Evolutionary conservation across 768 basidiomycete species (phyloP).

Genomic region (Mycena pura): DNA sequence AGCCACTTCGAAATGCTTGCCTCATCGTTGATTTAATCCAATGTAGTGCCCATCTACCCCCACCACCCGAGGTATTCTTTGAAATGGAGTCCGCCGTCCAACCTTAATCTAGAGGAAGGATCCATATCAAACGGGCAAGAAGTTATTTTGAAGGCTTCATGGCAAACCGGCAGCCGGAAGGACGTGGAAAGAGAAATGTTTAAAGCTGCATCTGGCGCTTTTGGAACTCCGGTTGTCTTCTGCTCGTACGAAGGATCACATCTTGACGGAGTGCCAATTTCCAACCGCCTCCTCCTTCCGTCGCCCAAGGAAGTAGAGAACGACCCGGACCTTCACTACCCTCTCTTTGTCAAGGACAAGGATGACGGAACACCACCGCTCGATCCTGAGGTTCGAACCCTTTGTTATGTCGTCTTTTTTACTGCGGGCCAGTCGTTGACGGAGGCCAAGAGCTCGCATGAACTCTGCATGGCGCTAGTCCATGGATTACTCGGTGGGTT

Average conservation of each 20-base stretch:
- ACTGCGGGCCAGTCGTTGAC: background rate
- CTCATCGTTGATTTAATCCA: too few species aligned
- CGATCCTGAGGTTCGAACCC: background rate
- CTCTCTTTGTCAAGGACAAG: background rate
- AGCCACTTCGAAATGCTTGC: too few species aligned
- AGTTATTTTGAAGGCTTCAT: background rate
- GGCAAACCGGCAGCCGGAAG: constrained; percentile 6
- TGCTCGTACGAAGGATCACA: constrained; percentile 2
- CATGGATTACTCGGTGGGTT: constrained; percentile 17
- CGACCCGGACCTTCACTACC: background rate
- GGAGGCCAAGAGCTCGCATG: background rate
- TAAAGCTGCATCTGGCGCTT: background rate
- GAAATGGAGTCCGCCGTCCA: too few species aligned
- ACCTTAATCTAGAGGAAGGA: too few species aligned
- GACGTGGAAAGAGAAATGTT: background rate
- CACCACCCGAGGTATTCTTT: too few species aligned
- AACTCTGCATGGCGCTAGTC: constrained; percentile 1
- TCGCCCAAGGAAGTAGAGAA: background rate
- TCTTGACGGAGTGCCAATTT: background rate
- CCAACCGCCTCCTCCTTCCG: background rate
- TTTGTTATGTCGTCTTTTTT: background rate
- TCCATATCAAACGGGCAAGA: background rate
- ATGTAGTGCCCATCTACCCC: too few species aligned
- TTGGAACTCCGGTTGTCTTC: background rate
- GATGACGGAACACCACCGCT: too few species aligned